Evolutionary conservation across 139 green algal species (phyloP).

Genomic region (Yamagishiella unicocca): DNA sequence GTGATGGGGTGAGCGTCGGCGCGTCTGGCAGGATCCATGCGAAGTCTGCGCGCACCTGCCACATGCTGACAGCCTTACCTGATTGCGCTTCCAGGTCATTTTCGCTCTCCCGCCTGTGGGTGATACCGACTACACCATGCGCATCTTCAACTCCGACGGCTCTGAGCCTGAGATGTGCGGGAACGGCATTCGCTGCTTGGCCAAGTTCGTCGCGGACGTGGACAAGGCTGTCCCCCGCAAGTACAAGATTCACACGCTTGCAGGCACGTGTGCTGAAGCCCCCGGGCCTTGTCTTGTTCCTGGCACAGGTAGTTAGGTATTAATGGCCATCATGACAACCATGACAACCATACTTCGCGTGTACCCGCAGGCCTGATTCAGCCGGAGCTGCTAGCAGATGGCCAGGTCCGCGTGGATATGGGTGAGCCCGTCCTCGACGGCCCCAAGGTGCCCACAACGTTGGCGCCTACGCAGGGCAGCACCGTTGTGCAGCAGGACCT

Average conservation of each 20-base stretch:
- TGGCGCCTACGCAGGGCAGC: constrained; percentile 76
- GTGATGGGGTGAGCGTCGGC: constrained; percentile 86
- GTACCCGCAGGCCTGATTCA: constrained; percentile 93
- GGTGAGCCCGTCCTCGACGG: constrained; percentile 89
- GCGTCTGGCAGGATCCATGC: too few relatives aligned
- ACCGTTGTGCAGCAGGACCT: constrained; percentile 83
- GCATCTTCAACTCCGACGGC: constrained; percentile 98
- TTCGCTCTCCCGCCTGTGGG: constrained; percentile 88
- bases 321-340: too few relatives aligned
- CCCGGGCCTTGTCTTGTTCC: too few relatives aligned
- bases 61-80: not conserved
- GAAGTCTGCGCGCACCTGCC: too few relatives aligned
- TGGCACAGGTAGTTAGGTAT: too few relatives aligned
- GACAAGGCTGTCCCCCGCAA: constrained; percentile 69
- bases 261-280: too few relatives aligned
- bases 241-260: constrained; percentile 93
- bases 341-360: too few relatives aligned
- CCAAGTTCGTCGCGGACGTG: constrained; percentile 90
- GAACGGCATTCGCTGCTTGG: constrained; percentile 98
- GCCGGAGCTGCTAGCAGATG: constrained; percentile 88
- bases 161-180: constrained; percentile 99
- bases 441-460: constrained; percentile 86
- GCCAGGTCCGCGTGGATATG: constrained; percentile 98
- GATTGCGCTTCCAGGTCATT: constrained; percentile 87
- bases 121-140: constrained; percentile 93